A percentile compares a stretch with the other conserved stretches of the same genome.
Evolutionary conservation across 352 stramenopile species (phyloP).

Genomic region (Pythium brachiatum): DNA sequence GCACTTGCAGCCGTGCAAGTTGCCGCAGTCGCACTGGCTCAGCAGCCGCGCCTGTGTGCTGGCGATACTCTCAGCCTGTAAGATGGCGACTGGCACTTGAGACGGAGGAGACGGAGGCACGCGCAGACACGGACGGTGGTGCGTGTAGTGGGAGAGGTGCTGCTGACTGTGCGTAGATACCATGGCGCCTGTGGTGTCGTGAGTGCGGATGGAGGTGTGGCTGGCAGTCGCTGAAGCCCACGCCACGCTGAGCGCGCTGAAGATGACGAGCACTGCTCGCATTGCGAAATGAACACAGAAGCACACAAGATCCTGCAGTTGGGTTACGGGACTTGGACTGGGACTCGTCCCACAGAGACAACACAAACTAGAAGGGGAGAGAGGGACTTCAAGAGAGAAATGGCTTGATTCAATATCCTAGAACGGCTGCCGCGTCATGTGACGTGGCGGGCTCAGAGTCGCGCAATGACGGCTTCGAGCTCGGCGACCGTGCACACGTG

Average conservation of each 20-base stretch:
- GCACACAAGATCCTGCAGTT: not conserved
- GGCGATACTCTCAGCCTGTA: not conserved
- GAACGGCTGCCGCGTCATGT: constrained; percentile 5
- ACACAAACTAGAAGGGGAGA: constrained; percentile 20
- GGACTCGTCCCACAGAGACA: constrained; percentile 12
- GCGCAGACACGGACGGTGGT: not conserved
- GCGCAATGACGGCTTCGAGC: constrained; percentile 90
- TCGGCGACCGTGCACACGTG: constrained; percentile 93
- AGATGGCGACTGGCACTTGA: constrained; percentile 8
- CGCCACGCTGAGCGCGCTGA: not conserved
- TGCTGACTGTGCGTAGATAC: not conserved
- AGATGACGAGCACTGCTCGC: not conserved
- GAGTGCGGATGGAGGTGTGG: not conserved
- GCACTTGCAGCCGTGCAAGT: constrained; percentile 28
- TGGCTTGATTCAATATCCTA: constrained; percentile 26
- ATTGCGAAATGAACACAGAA: not conserved
- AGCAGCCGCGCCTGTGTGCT: not conserved
- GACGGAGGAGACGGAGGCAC: not conserved
- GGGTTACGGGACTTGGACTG: not conserved
- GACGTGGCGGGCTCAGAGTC: constrained; percentile 44
- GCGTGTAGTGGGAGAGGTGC: not conserved
- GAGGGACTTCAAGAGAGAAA: not conserved
- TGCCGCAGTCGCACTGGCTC: constrained; percentile 32
- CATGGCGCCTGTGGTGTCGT: not conserved
- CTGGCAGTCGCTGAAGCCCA: not conserved